phyloP scores from a whole-genome alignment of 2,329 filamentous ascomycete genomes.

The Fusarium sp. region DNA sequence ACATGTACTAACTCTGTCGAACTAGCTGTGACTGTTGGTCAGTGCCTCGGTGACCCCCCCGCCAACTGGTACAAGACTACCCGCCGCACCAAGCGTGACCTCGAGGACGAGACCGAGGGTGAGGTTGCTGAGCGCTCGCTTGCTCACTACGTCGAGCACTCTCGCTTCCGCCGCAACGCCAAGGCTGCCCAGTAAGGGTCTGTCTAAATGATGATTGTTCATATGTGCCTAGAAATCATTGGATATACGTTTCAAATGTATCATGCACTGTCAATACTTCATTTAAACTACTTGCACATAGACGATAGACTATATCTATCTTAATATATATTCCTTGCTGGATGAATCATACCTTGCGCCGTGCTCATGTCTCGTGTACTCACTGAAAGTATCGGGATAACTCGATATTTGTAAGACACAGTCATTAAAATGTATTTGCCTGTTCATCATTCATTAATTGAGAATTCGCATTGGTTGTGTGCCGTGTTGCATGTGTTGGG shows the following conservation, averaged over 20 bases:
- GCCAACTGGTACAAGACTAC: conserved; percentile 31
- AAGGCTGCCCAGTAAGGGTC: neutral
- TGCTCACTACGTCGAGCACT: conserved; percentile 21
- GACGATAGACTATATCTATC: conserved; percentile 15
- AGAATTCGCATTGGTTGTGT: too few relatives aligned
- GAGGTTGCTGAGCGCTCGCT: conserved; percentile 21
- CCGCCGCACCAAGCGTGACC: conserved; percentile 27
- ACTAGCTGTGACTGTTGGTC: conserved; percentile 42
- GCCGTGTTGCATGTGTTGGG: too few relatives aligned
- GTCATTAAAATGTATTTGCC: too few relatives aligned
- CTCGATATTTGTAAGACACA: too few relatives aligned
- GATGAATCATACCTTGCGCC: neutral
- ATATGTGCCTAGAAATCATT: conserved; percentile 15
- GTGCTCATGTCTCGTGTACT: too few relatives aligned
- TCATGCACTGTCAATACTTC: conserved; percentile 11
- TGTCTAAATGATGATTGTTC: conserved; percentile 7
- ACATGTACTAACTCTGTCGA: too few relatives aligned
- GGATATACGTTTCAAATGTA: conserved; percentile 12
- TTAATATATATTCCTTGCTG: neutral
- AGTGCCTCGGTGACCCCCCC: conserved; percentile 34
- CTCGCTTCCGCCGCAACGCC: conserved; percentile 20
- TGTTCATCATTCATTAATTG: too few relatives aligned
- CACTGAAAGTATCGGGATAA: too few relatives aligned
- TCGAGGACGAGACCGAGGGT: neutral
- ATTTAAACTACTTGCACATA: conserved; percentile 18